These are phyloP conservation scores for Ephemerocybe angulata DNA, from an alignment of 768 basidiomycete genomes.

Conservation along the genomic window DNA sequence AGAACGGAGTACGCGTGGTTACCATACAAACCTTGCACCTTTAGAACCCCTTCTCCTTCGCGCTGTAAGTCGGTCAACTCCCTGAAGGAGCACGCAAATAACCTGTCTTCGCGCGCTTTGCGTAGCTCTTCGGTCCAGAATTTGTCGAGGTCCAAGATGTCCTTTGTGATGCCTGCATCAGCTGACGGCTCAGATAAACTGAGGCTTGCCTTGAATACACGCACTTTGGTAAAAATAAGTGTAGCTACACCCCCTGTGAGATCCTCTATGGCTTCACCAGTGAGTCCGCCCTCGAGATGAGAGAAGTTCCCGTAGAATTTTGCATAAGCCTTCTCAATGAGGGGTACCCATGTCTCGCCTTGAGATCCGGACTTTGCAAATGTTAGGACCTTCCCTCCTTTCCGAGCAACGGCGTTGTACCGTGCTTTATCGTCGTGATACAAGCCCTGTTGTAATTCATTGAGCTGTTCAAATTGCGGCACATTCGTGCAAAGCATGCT, in stretches of 20 bases:
- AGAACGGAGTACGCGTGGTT: constrained; percentile 43
- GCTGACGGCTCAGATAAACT: too few species aligned
- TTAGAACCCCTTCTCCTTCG: constrained; percentile 18
- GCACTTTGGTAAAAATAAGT: neutral
- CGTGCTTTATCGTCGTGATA: constrained; percentile 50
- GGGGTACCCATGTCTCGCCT: constrained; percentile 54
- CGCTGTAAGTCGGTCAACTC: constrained; percentile 30
- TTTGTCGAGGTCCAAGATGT: constrained; percentile 45
- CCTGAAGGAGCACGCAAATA: constrained; percentile 52
- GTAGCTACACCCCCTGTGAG: constrained; percentile 42
- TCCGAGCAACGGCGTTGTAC: constrained; percentile 43
- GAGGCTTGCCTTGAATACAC: too few species aligned
- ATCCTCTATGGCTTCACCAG: constrained; percentile 52
- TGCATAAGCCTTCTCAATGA: constrained; percentile 56
- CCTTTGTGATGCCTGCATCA: constrained; percentile 40
- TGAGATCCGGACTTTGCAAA: constrained; percentile 46
- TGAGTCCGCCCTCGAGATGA: constrained; percentile 35
- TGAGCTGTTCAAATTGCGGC: constrained; percentile 51
- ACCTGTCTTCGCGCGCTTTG: constrained; percentile 46
- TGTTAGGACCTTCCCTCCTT: constrained; percentile 44
- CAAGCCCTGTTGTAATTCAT: constrained; percentile 32
- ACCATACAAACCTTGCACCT: constrained; percentile 27
- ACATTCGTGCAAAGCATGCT: constrained; percentile 48
- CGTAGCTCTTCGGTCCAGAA: constrained; percentile 55
- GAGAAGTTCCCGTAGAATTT: constrained; percentile 53